Conservation (phyloP, 305 asterid species). For the Solanum hybrid region DNA sequence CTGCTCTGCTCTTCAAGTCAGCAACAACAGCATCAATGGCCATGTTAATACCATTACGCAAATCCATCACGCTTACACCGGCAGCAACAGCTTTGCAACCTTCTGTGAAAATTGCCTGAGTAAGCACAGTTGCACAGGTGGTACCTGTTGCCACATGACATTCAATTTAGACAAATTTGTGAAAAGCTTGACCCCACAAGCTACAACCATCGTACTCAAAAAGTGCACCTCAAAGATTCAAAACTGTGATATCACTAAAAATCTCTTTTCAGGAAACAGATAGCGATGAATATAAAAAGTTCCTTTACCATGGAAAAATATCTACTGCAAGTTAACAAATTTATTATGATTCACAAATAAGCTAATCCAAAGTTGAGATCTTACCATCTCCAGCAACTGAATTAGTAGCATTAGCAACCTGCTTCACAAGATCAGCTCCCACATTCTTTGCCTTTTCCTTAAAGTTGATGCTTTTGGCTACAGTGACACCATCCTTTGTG, state of each 20-base stretch:
- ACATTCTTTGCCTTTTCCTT: conserved; percentile 57
- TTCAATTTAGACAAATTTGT: not conserved
- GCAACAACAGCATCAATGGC: conserved; percentile 72
- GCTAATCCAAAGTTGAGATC: conserved; percentile 12
- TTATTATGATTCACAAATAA: not conserved
- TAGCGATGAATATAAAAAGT: not conserved
- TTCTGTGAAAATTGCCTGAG: conserved; percentile 81
- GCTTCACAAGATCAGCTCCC: conserved; percentile 85
- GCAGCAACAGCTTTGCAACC: conserved; percentile 86
- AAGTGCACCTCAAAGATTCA: not conserved
- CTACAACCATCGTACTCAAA: not conserved
- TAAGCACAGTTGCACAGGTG: conserved; percentile 83
- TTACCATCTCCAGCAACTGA: conserved; percentile 90
- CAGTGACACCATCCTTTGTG: conserved; percentile 90
- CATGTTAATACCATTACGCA: conserved; percentile 77
- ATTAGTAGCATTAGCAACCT: conserved; percentile 83
- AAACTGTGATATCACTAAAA: not conserved
- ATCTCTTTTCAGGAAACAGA: not conserved
- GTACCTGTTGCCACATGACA: conserved; percentile 52
- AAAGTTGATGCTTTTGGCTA: conserved; percentile 73
- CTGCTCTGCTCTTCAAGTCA: conserved; percentile 70
- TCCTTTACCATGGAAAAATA: not conserved
- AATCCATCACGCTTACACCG: conserved; percentile 83
- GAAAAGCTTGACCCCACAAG: not conserved
- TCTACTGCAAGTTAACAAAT: not conserved